Evolutionary conservation across 306 rosid genomes (phyloP).

Genomic region (Argentina anserina): DNA sequence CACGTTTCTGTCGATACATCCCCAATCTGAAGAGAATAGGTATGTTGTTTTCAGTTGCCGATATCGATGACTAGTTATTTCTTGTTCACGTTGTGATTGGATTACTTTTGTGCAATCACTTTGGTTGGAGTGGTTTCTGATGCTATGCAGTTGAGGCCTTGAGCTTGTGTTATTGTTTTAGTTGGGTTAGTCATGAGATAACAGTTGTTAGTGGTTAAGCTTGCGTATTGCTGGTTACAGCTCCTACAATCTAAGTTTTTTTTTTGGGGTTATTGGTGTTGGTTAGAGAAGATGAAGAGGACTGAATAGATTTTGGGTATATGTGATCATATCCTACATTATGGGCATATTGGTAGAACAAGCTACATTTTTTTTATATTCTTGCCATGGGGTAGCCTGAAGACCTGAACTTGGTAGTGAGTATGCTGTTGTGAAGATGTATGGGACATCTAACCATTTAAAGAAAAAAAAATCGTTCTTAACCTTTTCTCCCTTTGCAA

Average conservation of each 20-base stretch:
- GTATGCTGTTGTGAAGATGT: background rate
- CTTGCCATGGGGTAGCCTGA: too few species aligned
- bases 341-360: background rate
- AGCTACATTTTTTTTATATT: too few species aligned
- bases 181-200: background rate
- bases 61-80: background rate
- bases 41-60: background rate
- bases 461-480: background rate
- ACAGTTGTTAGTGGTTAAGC: background rate
- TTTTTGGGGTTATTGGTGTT: background rate
- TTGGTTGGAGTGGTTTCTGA: background rate
- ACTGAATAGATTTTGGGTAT: background rate
- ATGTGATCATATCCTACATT: background rate
- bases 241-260: background rate
- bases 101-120: background rate
- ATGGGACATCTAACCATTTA: background rate
- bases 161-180: background rate
- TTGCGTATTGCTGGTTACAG: background rate
- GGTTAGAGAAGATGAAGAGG: background rate
- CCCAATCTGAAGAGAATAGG: slow-evolving; percentile 83
- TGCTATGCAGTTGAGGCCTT: background rate
- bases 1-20: slow-evolving; percentile 64
- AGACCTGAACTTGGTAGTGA: too few species aligned
- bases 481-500: background rate
- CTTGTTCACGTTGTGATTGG: slow-evolving; percentile 11